Conservation (phyloP, 495 filamentous ascomycete genomes). For the Penicillium chermesinum region DNA sequence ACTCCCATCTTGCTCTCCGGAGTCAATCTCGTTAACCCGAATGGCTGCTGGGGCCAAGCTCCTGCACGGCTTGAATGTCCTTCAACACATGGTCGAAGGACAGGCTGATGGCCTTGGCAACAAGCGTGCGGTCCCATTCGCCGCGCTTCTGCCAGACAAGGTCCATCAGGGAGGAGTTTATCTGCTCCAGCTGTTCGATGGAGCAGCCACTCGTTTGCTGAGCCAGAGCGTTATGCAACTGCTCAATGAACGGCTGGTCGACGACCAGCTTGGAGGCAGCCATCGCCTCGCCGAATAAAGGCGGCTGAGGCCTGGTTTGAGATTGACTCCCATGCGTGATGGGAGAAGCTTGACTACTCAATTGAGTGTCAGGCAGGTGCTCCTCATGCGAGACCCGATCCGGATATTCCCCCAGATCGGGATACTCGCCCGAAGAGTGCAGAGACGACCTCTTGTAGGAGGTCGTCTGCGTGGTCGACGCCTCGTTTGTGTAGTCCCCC, state of each 20-base stretch:
- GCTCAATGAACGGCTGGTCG: constrained; percentile 48
- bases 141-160: constrained; percentile 71
- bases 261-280: constrained; percentile 46
- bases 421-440: constrained; percentile 37
- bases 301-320: constrained; percentile 40
- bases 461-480: constrained; percentile 76
- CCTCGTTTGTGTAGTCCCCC: constrained; percentile 73
- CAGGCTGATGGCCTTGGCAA: constrained; percentile 54
- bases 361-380: constrained; percentile 43
- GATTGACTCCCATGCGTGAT: constrained; percentile 34
- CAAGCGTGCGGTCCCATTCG: constrained; percentile 74
- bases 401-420: constrained; percentile 15
- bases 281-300: constrained; percentile 38
- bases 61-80: constrained; percentile 72
- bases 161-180: constrained; percentile 87
- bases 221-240: constrained; percentile 55
- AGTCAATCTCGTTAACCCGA: too few species aligned
- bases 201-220: constrained; percentile 69
- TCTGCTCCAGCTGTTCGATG: constrained; percentile 91
- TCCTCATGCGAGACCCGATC: constrained; percentile 42
- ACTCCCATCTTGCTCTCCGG: too few species aligned
- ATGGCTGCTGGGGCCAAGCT: constrained; percentile 41
- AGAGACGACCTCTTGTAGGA: constrained; percentile 66
- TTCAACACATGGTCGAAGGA: constrained; percentile 76
- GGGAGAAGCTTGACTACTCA: constrained; percentile 40